A percentile compares a stretch with the other conserved stretches of the same genome.
Conservation (phyloP, 495 filamentous ascomycete genomes). For the Xylaria venustula region DNA sequence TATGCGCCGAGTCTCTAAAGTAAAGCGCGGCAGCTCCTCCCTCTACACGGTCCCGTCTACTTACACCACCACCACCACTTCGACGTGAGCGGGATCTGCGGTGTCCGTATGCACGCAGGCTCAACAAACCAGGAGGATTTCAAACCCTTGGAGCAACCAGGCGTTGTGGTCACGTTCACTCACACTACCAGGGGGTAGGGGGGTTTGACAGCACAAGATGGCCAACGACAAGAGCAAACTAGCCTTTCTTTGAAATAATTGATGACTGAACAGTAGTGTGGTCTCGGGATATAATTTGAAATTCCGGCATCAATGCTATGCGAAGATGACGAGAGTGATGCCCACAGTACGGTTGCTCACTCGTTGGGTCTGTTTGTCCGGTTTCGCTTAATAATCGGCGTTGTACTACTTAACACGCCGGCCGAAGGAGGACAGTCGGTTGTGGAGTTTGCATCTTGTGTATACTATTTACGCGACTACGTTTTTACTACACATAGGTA, state of each 20-base stretch:
- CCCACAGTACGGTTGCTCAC: background rate
- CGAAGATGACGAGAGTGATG: background rate
- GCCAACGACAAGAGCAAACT: background rate
- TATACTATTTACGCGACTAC: background rate
- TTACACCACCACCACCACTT: background rate
- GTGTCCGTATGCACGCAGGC: conserved; percentile 4
- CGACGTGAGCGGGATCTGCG: background rate
- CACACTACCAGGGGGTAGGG: background rate
- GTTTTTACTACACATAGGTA: background rate
- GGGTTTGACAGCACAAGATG: background rate
- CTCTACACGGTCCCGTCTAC: background rate
- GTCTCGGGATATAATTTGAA: background rate
- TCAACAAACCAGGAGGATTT: background rate
- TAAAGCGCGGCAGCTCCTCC: background rate
- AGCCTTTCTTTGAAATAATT: background rate
- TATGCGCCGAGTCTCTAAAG: no score
- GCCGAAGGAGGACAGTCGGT: no score
- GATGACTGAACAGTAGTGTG: background rate
- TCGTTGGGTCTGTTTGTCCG: background rate
- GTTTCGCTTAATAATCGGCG: background rate
- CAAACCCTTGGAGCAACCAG: background rate
- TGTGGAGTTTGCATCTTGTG: no score
- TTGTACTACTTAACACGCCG: background rate
- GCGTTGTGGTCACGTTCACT: background rate
- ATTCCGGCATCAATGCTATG: background rate